Evolutionary conservation across 1,284 basidiomycete species (phyloP).

Genomic region (Leccinum subrobustum): DNA sequence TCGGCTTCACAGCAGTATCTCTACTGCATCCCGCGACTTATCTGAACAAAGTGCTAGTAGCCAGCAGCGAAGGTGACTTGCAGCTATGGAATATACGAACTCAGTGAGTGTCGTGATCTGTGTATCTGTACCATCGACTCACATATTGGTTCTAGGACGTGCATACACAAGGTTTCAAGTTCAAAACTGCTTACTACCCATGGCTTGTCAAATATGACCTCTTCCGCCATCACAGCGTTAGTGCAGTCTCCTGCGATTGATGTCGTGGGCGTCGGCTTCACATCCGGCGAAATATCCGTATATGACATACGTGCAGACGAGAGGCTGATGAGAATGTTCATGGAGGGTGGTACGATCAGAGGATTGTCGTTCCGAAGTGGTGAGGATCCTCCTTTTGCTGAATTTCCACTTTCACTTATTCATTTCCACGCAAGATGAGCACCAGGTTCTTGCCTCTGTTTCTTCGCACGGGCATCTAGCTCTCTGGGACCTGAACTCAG

Average conservation of each 20-base stretch:
- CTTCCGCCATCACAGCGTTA: constrained; percentile 69
- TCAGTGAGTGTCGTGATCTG: constrained; percentile 48
- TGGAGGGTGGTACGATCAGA: constrained; percentile 78
- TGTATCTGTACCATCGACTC: not conserved
- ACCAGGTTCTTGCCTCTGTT: constrained; percentile 82
- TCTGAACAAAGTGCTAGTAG: constrained; percentile 92
- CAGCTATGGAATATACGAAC: constrained; percentile 96
- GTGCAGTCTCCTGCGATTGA: constrained; percentile 96
- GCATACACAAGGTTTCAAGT: constrained; percentile 62
- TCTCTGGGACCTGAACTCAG: constrained; percentile 86
- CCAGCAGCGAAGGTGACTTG: constrained; percentile 78
- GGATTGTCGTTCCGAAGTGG: constrained; percentile 88
- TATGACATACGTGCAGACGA: constrained; percentile 92
- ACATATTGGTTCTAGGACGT: constrained; percentile 43
- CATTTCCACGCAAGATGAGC: constrained; percentile 60
- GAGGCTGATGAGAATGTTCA: constrained; percentile 82
- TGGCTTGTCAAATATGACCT: constrained; percentile 43
- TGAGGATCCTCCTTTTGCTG: constrained; percentile 35
- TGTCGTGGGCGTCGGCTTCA: constrained; percentile 88
- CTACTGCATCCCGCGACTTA: constrained; percentile 96
- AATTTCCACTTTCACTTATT: constrained; percentile 3
- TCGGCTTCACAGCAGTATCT: constrained; percentile 79
- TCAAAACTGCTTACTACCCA: constrained; percentile 50
- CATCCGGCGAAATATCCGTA: constrained; percentile 84
- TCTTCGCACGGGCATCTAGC: constrained; percentile 88